A percentile compares a stretch with the other conserved stretches of the same genome.
Evolutionary conservation across 202 grass and related monocot genomes (phyloP).

Genomic region (Saccharum hybrid): DNA sequence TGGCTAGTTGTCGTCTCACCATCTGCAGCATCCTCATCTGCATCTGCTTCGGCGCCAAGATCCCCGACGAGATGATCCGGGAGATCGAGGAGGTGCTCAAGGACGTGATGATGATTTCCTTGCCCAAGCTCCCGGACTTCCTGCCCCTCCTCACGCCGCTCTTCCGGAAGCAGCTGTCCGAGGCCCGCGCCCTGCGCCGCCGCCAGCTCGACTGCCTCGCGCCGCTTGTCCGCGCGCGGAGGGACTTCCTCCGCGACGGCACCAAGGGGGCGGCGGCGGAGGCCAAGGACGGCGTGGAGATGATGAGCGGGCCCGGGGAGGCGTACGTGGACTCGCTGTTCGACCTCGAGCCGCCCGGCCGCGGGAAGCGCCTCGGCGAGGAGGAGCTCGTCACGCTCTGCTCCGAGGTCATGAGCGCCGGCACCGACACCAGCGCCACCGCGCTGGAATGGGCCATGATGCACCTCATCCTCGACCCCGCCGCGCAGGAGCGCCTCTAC

Average conservation of each 20-base stretch:
- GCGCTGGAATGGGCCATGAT: slow-evolving; percentile 90
- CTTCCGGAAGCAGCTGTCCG: slow-evolving; percentile 65
- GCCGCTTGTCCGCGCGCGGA: slow-evolving; percentile 68
- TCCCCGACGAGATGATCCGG: slow-evolving; percentile 70
- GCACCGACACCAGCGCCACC: slow-evolving; percentile 91
- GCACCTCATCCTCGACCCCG: slow-evolving; percentile 76
- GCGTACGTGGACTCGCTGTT: slow-evolving; percentile 94
- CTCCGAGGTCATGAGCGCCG: slow-evolving; percentile 97
- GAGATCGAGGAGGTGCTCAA: slow-evolving; percentile 95
- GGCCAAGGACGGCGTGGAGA: slow-evolving; percentile 48
- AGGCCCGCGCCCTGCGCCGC: slow-evolving; percentile 55
- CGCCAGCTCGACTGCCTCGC: slow-evolving; percentile 72
- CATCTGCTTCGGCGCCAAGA: slow-evolving; percentile 86
- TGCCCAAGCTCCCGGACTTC: slow-evolving; percentile 86
- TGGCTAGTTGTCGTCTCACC: slow-evolving; percentile 77
- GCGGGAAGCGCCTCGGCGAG: slow-evolving; percentile 67
- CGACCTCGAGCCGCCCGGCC: slow-evolving; percentile 70
- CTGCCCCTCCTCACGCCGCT: slow-evolving; percentile 74
- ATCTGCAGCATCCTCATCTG: slow-evolving; percentile 95
- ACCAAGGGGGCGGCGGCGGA: not conserved
- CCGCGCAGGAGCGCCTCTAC: slow-evolving; percentile 67
- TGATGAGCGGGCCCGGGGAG: slow-evolving; percentile 78
- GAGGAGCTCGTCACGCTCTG: slow-evolving; percentile 92
- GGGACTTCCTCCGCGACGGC: slow-evolving; percentile 58
- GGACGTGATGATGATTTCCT: slow-evolving; percentile 93